Conservation (phyloP, 2,329 filamentous ascomycete species). For the Penicillium paneum region DNA sequence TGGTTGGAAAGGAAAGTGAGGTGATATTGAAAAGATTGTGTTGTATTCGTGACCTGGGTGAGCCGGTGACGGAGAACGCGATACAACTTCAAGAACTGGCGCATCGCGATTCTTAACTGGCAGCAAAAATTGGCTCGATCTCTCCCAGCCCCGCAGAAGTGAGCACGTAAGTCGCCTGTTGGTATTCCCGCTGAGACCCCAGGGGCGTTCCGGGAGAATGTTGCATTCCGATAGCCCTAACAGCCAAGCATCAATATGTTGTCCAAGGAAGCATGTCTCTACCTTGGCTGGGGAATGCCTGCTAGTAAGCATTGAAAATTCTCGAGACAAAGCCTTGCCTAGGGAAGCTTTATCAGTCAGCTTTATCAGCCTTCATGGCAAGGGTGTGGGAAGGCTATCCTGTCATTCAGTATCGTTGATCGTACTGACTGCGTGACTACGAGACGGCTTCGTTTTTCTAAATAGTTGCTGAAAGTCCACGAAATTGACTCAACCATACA, state of each 20-base stretch:
- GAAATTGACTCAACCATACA: background rate
- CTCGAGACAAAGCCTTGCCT: background rate
- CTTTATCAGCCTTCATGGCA: background rate
- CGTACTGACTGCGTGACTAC: background rate
- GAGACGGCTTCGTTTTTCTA: background rate
- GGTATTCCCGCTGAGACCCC: constrained; percentile 15
- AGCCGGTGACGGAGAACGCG: constrained; percentile 4
- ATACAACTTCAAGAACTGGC: constrained; percentile 11
- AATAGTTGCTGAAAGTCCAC: background rate
- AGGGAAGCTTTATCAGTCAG: too few species aligned
- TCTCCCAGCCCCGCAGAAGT: constrained; percentile 9
- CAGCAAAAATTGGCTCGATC: background rate
- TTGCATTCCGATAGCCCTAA: constrained; percentile 18
- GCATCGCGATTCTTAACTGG: constrained; percentile 21
- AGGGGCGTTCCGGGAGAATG: constrained; percentile 17
- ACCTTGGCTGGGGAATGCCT: constrained; percentile 12
- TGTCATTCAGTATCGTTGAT: background rate
- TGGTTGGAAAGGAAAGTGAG: constrained; percentile 12
- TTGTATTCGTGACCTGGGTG: background rate
- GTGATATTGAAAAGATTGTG: background rate
- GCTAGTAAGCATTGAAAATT: background rate
- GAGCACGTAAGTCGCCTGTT: constrained; percentile 4
- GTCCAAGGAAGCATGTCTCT: constrained; percentile 1
- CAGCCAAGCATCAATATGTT: constrained; percentile 8
- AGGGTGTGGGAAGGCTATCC: background rate